Percentiles rank a stretch among this genome's conserved stretches.
Evolutionary conservation across 345 rosid species (phyloP).

Genomic region (Gynandropsis gynandra): DNA sequence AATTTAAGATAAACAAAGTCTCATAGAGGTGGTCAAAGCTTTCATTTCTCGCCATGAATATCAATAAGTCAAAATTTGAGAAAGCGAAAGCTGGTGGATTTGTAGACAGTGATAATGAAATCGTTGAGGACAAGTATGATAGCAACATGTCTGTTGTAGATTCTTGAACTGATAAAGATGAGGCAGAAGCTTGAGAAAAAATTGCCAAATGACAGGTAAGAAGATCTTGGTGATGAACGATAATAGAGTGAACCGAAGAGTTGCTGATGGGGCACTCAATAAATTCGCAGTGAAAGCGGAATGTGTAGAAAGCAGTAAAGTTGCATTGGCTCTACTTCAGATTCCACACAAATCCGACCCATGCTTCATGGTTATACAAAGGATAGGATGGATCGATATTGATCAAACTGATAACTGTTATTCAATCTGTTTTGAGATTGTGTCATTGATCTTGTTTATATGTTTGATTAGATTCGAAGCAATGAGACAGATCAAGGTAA

Average conservation of each 20-base stretch:
- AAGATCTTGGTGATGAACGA: conserved; percentile 91
- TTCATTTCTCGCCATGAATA: conserved; percentile 75
- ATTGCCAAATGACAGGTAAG: conserved; percentile 42
- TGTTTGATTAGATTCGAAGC: conserved; percentile 69
- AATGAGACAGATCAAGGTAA: conserved; percentile 60
- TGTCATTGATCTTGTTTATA: not conserved
- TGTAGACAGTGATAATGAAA: conserved; percentile 81
- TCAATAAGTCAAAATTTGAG: conserved; percentile 47
- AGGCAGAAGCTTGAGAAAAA: conserved; percentile 41
- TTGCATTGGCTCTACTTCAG: conserved; percentile 66
- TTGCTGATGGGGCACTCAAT: conserved; percentile 91
- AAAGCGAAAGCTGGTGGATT: conserved; percentile 83
- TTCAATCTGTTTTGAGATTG: not conserved
- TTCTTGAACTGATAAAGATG: conserved; percentile 59
- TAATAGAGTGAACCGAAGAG: conserved; percentile 79
- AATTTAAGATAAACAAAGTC: conserved; percentile 46
- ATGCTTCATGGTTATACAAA: conserved; percentile 98
- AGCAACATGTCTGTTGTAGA: conserved; percentile 87
- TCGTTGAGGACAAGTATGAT: conserved; percentile 94
- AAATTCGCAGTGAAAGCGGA: conserved; percentile 86
- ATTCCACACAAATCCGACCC: conserved; percentile 82
- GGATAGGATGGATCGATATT: conserved; percentile 99
- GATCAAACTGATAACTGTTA: not conserved
- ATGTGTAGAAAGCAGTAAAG: conserved; percentile 79
- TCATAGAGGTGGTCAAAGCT: conserved; percentile 46